phyloP scores from a whole-genome alignment of 2,329 filamentous ascomycete species.

The Tympanopsis confertula region DNA sequence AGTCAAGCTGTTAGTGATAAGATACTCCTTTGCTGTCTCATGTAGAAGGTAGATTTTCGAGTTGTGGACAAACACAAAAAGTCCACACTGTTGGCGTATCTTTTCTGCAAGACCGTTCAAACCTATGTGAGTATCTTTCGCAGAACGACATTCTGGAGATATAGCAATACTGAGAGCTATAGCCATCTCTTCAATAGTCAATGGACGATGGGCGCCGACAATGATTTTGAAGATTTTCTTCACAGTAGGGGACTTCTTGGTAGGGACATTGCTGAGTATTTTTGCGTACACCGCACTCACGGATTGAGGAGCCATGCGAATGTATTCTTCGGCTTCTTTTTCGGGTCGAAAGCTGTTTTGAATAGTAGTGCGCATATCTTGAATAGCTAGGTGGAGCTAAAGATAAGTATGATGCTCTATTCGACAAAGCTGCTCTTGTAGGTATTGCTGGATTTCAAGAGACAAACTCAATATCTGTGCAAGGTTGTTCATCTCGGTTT shows the following conservation, averaged over 20 bases:
- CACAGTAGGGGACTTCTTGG: not conserved
- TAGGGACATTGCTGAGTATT: constrained; percentile 8
- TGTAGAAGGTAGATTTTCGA: constrained; percentile 12
- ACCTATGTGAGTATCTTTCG: constrained; percentile 3
- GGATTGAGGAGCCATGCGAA: constrained; percentile 7
- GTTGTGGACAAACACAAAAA: constrained; percentile 12
- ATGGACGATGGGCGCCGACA: constrained; percentile 11
- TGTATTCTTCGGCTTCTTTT: constrained; percentile 4
- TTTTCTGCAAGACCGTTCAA: constrained; percentile 1
- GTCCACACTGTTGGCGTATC: constrained; percentile 9
- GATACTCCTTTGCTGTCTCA: constrained; percentile 15
- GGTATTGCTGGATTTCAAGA: not conserved
- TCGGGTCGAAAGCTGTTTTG: constrained; percentile 4
- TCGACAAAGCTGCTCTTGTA: constrained; percentile 6
- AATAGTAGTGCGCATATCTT: constrained; percentile 6
- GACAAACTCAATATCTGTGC: constrained; percentile 2
- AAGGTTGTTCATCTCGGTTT: constrained; percentile 6
- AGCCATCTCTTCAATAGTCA: constrained; percentile 11
- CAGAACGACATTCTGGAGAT: not conserved
- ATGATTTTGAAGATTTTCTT: constrained; percentile 11
- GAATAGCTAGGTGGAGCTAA: constrained; percentile 13
- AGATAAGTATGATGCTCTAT: constrained; percentile 15
- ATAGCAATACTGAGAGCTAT: constrained; percentile 7
- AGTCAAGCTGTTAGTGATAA: constrained; percentile 4
- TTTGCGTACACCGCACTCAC: constrained; percentile 15